Conservation (phyloP, 2,329 filamentous ascomycete genomes). For the Graphium sp. region DNA sequence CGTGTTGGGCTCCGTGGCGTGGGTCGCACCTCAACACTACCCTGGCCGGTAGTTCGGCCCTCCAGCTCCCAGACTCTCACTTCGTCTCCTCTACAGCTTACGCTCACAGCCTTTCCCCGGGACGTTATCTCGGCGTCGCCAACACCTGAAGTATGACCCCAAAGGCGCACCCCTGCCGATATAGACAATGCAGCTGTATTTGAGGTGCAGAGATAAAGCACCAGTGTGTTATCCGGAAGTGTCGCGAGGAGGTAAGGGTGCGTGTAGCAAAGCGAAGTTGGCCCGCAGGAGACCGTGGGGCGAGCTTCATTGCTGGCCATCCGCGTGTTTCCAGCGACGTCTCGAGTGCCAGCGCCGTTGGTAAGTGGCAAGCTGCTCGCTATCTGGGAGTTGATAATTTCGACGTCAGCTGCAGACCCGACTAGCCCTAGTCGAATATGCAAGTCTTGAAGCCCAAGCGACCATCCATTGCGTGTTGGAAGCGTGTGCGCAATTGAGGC, state of each 20-base stretch:
- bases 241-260: conserved; percentile 79
- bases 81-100: conserved; percentile 63
- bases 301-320: conserved; percentile 4
- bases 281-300: conserved; percentile 20
- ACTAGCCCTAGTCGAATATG: conserved; percentile 40
- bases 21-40: conserved; percentile 35
- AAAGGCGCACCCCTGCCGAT: conserved; percentile 58
- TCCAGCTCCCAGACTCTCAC: conserved; percentile 84
- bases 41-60: conserved; percentile 36
- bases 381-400: conserved; percentile 17
- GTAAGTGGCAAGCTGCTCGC: conserved; percentile 9
- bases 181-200: conserved; percentile 49
- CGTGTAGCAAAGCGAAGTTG: conserved; percentile 49
- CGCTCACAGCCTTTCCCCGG: conserved; percentile 77
- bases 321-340: conserved; percentile 5
- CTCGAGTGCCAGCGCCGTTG: not conserved
- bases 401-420: conserved; percentile 7
- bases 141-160: conserved; percentile 84
- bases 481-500: conserved; percentile 79
- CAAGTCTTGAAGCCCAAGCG: conserved; percentile 80
- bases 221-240: conserved; percentile 74
- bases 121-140: conserved; percentile 72
- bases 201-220: conserved; percentile 67
- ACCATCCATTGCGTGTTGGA: conserved; percentile 66
- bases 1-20: conserved; percentile 8